These are phyloP conservation scores for Globisporangium paroecandrum DNA, from an alignment of 352 stramenopile genomes.

Conservation along the genomic window DNA sequence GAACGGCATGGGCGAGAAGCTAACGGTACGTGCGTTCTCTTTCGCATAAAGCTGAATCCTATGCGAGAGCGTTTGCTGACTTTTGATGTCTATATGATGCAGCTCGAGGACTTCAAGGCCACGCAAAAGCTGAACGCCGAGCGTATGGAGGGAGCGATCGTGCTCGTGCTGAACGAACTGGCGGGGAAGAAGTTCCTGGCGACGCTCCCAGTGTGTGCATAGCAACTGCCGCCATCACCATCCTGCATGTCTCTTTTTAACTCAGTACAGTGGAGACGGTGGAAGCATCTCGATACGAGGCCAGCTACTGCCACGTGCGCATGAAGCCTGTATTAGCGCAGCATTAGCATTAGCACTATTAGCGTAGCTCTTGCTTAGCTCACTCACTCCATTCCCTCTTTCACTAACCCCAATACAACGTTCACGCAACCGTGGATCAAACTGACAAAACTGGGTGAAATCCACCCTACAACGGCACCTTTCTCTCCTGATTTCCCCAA, in stretches of 20 bases:
- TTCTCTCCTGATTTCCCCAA: background rate
- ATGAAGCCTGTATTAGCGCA: background rate
- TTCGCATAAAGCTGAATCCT: background rate
- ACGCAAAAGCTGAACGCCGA: constrained; percentile 73
- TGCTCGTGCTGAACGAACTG: constrained; percentile 55
- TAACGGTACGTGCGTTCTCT: constrained; percentile 46
- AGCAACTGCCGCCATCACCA: background rate
- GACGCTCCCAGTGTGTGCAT: constrained; percentile 19
- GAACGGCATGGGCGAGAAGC: constrained; percentile 76
- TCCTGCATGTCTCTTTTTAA: background rate
- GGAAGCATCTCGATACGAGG: constrained; percentile 4
- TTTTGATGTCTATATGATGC: background rate
- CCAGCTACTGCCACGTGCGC: background rate
- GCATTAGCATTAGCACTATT: background rate
- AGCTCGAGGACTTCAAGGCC: constrained; percentile 72
- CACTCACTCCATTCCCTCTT: constrained; percentile 6
- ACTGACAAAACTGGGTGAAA: constrained; percentile 1
- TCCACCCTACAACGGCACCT: background rate
- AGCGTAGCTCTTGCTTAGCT: background rate
- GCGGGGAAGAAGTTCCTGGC: constrained; percentile 28
- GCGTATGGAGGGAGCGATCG: constrained; percentile 63
- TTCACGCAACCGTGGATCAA: background rate
- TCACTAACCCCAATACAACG: background rate
- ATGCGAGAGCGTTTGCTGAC: background rate
- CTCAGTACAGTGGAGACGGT: constrained; percentile 5